Evolutionary conservation across 1,139 yeast species (phyloP).

Genomic region (Candida tunisiensis): DNA sequence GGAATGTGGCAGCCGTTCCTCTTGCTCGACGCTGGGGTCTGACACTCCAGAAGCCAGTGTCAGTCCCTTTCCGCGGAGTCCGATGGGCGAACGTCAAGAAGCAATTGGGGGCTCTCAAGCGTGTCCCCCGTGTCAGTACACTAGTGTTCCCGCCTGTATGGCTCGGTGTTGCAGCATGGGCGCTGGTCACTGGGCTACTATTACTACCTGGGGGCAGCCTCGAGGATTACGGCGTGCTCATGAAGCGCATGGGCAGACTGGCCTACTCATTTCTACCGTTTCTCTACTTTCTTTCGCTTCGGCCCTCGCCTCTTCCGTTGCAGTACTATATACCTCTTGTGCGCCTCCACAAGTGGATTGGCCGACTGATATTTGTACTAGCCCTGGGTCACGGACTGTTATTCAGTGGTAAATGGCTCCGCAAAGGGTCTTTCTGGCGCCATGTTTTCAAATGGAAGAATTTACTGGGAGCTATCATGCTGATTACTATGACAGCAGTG

Average conservation of each 20-base stretch:
- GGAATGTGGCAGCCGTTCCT: too few relatives aligned
- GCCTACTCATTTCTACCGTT: constrained; percentile 53
- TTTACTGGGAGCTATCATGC: constrained; percentile 43
- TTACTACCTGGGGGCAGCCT: too few relatives aligned
- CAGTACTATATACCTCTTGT: constrained; percentile 41
- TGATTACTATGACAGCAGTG: constrained; percentile 27
- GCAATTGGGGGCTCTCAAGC: too few relatives aligned
- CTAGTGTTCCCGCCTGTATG: neutral
- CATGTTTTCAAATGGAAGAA: constrained; percentile 34
- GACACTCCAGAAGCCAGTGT: too few relatives aligned
- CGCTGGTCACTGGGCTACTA: too few relatives aligned
- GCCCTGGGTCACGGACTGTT: constrained; percentile 41
- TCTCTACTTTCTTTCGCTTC: constrained; percentile 37
- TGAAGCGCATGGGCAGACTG: constrained; percentile 29
- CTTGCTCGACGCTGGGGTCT: too few relatives aligned
- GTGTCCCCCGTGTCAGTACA: neutral
- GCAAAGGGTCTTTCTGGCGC: constrained; percentile 17
- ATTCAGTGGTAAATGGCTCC: constrained; percentile 32
- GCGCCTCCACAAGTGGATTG: constrained; percentile 64
- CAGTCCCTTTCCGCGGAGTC: too few relatives aligned
- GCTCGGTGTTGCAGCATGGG: neutral
- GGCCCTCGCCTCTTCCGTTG: constrained; percentile 42
- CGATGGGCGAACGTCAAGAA: too few relatives aligned
- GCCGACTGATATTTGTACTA: constrained; percentile 40
- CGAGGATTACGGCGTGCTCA: neutral